Evolutionary conservation across 1,284 basidiomycete genomes (phyloP), one percentile per base, ranked within the genome.

Genomic region (Malassezia caprae): DNA sequence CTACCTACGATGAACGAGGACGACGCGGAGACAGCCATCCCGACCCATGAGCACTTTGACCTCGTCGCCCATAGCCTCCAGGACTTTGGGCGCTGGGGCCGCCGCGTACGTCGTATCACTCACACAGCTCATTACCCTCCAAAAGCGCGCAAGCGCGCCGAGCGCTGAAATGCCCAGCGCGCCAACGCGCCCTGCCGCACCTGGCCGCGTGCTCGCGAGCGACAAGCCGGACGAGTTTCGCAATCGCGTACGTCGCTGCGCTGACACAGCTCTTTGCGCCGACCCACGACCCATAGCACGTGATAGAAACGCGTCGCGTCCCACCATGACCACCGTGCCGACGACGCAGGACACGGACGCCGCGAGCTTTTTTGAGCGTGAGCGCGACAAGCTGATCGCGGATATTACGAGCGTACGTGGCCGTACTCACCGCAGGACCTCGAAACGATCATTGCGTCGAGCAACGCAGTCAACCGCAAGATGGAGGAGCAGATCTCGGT

Each of bases 61-160:
- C 81, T 81, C 0, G 75, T 81, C 27, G 79, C 83, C 0, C 84
- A 87, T 31, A 90, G 87, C 40, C 77, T 90, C 63, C 93, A 99
- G 76, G 85, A 88, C 71, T 99, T 96, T 73, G 91, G 90, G 12
- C 86, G 85, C 34, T 99, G 93, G 93, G 90, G 90, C 2, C 80
- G 93, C 58, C 65, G 68, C 30, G 46, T 48, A 48, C 46, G 46
- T 50, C 12, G 1, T 8, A n/a, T 48, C n/a, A 39, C 35, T 48
- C 11, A 48, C 19, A 37, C 46, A 48, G 59, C 56, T 73, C 12
- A 70, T 69, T 43, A 70, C 67, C 5, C 53, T 70, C 51, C 62
- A 69, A 51, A 69, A 68, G 59, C 48, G 51, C 28, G 5, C 58
- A 21, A 26, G 35, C 28, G 53, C 51, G 45, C 58, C 45, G 50